Evolutionary conservation across 2,329 filamentous ascomycete species (phyloP).

Genomic region (Diaporthe velutina): DNA sequence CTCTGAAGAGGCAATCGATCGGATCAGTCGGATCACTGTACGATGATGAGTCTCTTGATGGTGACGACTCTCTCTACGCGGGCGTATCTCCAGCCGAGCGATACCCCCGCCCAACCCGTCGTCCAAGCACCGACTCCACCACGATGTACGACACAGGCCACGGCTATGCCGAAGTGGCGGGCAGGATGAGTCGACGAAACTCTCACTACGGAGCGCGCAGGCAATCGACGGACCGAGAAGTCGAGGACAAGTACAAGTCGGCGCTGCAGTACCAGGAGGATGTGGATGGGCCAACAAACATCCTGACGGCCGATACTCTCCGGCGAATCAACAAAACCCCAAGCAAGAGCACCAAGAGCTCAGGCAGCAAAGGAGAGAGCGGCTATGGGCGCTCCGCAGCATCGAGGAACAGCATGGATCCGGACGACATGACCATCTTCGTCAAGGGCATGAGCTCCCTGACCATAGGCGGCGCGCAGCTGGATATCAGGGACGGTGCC

Average conservation of each 20-base stretch:
- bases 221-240: slow-evolving; percentile 44
- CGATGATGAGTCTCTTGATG: slow-evolving; percentile 54
- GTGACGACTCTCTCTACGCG: slow-evolving; percentile 53
- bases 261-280: slow-evolving; percentile 67
- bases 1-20: slow-evolving; percentile 42
- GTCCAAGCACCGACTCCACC: slow-evolving; percentile 50
- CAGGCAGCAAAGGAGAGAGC: slow-evolving; percentile 72
- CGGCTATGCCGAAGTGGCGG: slow-evolving; percentile 56
- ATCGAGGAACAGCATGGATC: slow-evolving; percentile 66
- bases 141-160: slow-evolving; percentile 56
- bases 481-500: slow-evolving; percentile 70
- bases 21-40: slow-evolving; percentile 44
- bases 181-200: slow-evolving; percentile 51
- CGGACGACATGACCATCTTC: slow-evolving; percentile 72
- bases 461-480: slow-evolving; percentile 68
- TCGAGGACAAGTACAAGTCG: slow-evolving; percentile 56
- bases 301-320: slow-evolving; percentile 69
- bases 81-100: slow-evolving; percentile 52
- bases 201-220: slow-evolving; percentile 53
- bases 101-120: slow-evolving; percentile 46
- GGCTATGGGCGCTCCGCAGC: slow-evolving; percentile 72
- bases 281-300: slow-evolving; percentile 57
- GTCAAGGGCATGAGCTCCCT: slow-evolving; percentile 69
- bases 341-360: slow-evolving; percentile 70
- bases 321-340: slow-evolving; percentile 64